These are phyloP conservation scores for Pseudogymnoascus sp. DNA, from an alignment of 2,329 filamentous ascomycete genomes.

Conservation along the genomic window DNA sequence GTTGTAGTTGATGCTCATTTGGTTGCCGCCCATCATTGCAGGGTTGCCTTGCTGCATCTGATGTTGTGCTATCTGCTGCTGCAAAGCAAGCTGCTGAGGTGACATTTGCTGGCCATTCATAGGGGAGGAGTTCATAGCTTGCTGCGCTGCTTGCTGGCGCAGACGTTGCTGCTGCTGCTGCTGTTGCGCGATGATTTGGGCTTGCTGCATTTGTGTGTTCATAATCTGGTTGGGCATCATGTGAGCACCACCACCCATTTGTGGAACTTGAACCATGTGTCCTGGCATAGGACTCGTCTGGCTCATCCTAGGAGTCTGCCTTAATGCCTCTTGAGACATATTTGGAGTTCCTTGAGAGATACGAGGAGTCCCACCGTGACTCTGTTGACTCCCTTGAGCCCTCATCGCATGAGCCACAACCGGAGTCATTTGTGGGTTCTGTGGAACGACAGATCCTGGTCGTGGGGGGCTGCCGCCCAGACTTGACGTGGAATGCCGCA, in stretches of 20 bases:
- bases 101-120: conserved; percentile 20
- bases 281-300: conserved; percentile 53
- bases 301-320: conserved; percentile 50
- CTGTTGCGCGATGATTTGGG: conserved; percentile 20
- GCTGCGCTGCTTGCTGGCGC: conserved; percentile 34
- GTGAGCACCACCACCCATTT: conserved; percentile 41
- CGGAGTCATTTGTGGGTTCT: conserved; percentile 45
- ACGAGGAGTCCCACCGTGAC: conserved; percentile 55
- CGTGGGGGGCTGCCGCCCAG: conserved; percentile 61
- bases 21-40: conserved; percentile 17
- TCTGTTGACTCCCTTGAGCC: conserved; percentile 56
- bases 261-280: conserved; percentile 49
- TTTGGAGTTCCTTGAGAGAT: conserved; percentile 54
- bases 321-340: conserved; percentile 40
- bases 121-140: conserved; percentile 28
- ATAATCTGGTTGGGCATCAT: conserved; percentile 40
- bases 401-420: conserved; percentile 56
- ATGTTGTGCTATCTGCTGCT: conserved; percentile 33
- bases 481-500: conserved; percentile 58
- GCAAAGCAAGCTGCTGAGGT: conserved; percentile 32
- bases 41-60: conserved; percentile 19
- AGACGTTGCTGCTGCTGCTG: conserved; percentile 27
- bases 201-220: conserved; percentile 28
- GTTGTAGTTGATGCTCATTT: conserved; percentile 19
- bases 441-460: conserved; percentile 56